Evolutionary conservation across 768 basidiomycete genomes (phyloP), one percentile per base, ranked within the genome.

Genomic region (Tricholoma sp.): DNA sequence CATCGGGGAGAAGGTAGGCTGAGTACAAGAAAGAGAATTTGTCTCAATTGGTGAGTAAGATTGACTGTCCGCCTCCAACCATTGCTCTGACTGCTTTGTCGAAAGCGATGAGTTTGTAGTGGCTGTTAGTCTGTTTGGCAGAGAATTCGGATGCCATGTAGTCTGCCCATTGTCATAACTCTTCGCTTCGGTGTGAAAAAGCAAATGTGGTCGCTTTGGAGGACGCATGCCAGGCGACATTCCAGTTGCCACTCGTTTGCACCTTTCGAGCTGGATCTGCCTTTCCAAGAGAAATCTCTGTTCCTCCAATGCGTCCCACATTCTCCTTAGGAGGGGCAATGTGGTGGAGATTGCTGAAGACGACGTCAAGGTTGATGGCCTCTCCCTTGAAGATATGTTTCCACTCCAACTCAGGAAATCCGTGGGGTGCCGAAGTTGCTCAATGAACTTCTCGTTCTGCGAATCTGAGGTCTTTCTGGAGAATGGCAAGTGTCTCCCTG

Each of bases 141-240:
- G 73, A 73, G 1, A 68, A 46, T 0, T 54, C 47, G 4, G 41
- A 41, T 1, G 16, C 41, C 55, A 74, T 69, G 53, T 69, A 60
- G 4, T 66, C 52, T 1, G 41, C 21, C 46, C 72, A 72, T 1
- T 8, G 29, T 0, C 24, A 7, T 22, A 71, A 60, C 43, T 75
- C 69, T 46, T 35, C 18, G 18, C 5, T 18, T 19, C 16, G 18
- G 39, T 72, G 66, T 0, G 66, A 65, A 52, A 70, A 72, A 1
- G 59, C 61, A 53, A 66, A 71, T 0, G 12, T 4, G 21, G 57
- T 57, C 0, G 69, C 69, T 41, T 54, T 37, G 4, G 46, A 18
- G 14, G 58, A 46, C 1, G 19, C 9, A 5, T 58, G 31, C 61
- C 65, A 72, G 0, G 71, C 69, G 4, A 52, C 31, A 32, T 56